Conservation (phyloP, 257 asterid species). For the Rhazya stricta region DNA sequence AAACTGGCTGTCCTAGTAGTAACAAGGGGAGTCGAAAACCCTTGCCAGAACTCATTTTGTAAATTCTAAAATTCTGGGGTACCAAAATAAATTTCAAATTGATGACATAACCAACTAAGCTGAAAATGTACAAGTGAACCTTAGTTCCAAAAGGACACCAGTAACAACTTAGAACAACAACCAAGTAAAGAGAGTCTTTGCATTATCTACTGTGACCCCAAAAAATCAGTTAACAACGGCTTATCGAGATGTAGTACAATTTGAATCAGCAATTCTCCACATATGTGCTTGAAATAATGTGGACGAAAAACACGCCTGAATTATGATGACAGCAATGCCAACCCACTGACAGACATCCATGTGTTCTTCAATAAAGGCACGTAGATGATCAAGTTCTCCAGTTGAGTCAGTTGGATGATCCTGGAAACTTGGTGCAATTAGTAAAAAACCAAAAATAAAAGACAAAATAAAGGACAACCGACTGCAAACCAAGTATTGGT, state of each 20-base stretch:
- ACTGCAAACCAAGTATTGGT: neutral
- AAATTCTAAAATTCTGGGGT: neutral
- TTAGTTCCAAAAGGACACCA: neutral
- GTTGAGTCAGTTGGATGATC: constrained; percentile 80
- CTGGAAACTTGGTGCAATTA: constrained; percentile 31
- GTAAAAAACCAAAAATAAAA: constrained; percentile 9
- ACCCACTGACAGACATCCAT: constrained; percentile 60
- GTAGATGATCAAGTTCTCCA: constrained; percentile 63
- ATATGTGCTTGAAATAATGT: constrained; percentile 6
- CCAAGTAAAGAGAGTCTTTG: neutral
- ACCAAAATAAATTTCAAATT: neutral
- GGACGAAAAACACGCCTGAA: constrained; percentile 60
- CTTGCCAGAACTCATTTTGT: neutral
- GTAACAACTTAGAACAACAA: neutral
- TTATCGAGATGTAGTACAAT: neutral
- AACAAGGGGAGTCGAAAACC: neutral
- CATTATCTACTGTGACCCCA: neutral
- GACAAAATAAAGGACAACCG: neutral
- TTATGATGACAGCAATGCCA: constrained; percentile 50
- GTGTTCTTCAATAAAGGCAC: constrained; percentile 49
- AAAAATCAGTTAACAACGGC: neutral
- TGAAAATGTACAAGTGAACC: neutral
- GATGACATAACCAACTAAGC: neutral
- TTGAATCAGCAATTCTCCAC: neutral
- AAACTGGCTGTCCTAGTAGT: neutral